Evolutionary conservation across 2,329 filamentous ascomycete species (phyloP), one percentile per base, ranked within the genome.

Genomic region (Thelonectria discophora): DNA sequence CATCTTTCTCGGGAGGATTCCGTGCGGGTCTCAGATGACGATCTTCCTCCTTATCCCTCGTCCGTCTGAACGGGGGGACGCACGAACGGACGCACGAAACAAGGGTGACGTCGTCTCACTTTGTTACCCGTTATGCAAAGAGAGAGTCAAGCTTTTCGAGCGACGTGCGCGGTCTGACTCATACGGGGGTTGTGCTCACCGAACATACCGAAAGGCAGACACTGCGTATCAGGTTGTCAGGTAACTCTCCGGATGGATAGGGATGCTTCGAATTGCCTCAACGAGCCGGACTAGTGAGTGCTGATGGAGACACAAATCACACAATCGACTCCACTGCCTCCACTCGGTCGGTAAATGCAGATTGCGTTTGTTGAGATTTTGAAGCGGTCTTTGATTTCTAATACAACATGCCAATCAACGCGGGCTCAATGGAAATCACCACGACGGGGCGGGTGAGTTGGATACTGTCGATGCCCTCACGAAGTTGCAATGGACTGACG

Each of bases 1-100:
- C 40, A 43, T 46, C n/a, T 42, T 18, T 30, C 27, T 46, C 42
- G 42, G 42, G 17, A 46, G 42, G 42, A 46, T 46, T 46, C 42
- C 42, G 42, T 21, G 42, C 18, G 42, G 42, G 20, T 21, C 42
- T 12, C 42, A 13, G 18, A 24, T 46, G 42, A 24, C 17, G 42
- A 46, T 46, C 18, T 18, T 13, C 18, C 42, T 17, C 6, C 3
- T 24, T 6, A 6, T 24, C 21, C 21, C 21, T 37, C 15, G 34
- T 37, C 34, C 34, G 34, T 37, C 34, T 12, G 34, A 37, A 37
- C 34, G 34, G 34, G 12, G 30, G 9, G 32, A 13, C 32, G 9
- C 9, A 34, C 32, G 13, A 34, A 10, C 9, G 13, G 10, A 34
- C 5, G 10, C 5, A 34, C 32, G 3, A 24, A 34, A 34, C 32